Base-by-base conservation (phyloP, 768 basidiomycete species). In the Collybia mongolica region DNA sequence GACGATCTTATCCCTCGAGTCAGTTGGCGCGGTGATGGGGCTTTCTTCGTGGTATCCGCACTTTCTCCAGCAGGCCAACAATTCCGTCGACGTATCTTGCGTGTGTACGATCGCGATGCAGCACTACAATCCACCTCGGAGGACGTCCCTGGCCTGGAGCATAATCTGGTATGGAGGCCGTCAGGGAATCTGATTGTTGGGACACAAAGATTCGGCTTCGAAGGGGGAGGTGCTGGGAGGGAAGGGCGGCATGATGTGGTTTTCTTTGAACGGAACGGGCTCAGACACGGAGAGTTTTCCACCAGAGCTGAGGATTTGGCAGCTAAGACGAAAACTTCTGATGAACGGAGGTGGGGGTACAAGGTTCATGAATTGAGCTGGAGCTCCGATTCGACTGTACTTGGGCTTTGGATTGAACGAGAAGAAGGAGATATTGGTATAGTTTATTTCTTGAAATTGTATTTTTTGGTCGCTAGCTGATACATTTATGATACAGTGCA, bases 251-350 rank as follows among this genome's bases (percentile, higher is more conserved):
- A 96, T 60, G 92, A 96, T 57, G 74, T 98, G 6, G 83, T 98
- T 0, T 96, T 98, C 69, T 94, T 96, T 52, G 97, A 99, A 71
- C 75, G 93, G 57, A 99, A 99, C 65, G 97, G 97, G 1, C 68
- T 99, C 52, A 71, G 94, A 52, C 90, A 97, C 59, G 91, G 93
- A 4, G 93, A 97, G 48, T 98, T 97, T 64, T 76, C 73, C 29
- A 63, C 98, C 32, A 69, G 74, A 20, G 63, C 65, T 8, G 64
- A 53, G 1, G 67, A 71, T 35, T 49, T 75, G 20, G 47, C 46
- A 2, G 60, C 70, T 50, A 61, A 59, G 49, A 60, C 78, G 36
- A 71, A 77, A 37, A 60, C 22, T 18, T 23, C 19, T 22, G 65
- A 64, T 17, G 68, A 69, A 9, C 62, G 70, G 54, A 69, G 67